Percentiles rank a stretch among this genome's conserved stretches.
Evolutionary conservation across 2,329 filamentous ascomycete species (phyloP).

Genomic region (Epichloe festucae): DNA sequence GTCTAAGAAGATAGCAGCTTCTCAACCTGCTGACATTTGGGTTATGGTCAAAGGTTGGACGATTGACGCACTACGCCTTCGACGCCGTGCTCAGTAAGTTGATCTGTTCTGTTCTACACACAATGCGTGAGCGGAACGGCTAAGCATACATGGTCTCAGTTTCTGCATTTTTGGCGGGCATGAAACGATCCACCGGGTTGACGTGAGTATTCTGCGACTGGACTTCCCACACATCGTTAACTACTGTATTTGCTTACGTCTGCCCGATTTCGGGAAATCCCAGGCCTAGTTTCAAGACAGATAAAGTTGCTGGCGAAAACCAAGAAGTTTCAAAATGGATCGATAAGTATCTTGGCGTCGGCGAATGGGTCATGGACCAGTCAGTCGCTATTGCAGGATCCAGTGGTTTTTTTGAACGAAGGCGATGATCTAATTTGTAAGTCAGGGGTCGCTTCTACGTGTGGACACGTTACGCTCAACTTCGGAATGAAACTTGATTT

Average conservation of each 20-base stretch:
- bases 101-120: background rate
- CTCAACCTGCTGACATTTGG: slow-evolving; percentile 57
- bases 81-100: slow-evolving; percentile 80
- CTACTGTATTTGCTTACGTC: slow-evolving; percentile 11
- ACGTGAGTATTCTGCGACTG: slow-evolving; percentile 55
- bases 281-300: slow-evolving; percentile 74
- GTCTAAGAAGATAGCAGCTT: slow-evolving; percentile 34
- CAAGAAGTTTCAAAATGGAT: slow-evolving; percentile 80
- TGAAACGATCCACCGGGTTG: slow-evolving; percentile 93
- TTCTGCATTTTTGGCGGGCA: slow-evolving; percentile 89
- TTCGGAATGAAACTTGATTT: background rate
- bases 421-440: slow-evolving; percentile 41
- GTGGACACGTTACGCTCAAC: background rate
- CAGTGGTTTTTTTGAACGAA: slow-evolving; percentile 84
- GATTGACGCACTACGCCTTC: slow-evolving; percentile 87
- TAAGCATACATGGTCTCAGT: slow-evolving; percentile 37
- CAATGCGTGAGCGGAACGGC: background rate
- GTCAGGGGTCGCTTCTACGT: background rate
- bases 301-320: slow-evolving; percentile 66
- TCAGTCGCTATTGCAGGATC: slow-evolving; percentile 83
- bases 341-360: slow-evolving; percentile 83
- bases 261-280: slow-evolving; percentile 20
- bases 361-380: slow-evolving; percentile 97
- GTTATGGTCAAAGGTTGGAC: slow-evolving; percentile 70
- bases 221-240: background rate